Base-by-base conservation (phyloP, 768 basidiomycete genomes). In the Mrakia gelida region DNA sequence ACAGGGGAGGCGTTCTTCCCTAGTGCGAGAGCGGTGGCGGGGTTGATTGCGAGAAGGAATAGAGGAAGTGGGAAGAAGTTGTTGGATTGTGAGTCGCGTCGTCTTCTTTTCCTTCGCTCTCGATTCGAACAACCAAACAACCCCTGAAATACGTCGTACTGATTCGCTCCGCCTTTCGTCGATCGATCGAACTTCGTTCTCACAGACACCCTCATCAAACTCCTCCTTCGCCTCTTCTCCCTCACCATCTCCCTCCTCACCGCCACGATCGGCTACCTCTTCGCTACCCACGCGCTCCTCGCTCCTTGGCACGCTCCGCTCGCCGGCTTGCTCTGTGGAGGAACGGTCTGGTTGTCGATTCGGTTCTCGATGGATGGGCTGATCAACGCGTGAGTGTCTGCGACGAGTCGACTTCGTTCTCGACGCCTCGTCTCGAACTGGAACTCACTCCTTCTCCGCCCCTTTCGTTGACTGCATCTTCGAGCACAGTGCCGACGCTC, bases 301-400 rank as follows among this genome's bases (percentile, higher is more conserved):
- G 89, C 90, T 34, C 92, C 93, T 0, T 52, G 62, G 30, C 88
- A 91, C 81, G 92, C 93, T 0, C 86, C 94, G 11, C 87, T 90
- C 18, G 91, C 92, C 30, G 89, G 92, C 0, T 80, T 95, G 23
- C 86, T 95, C 5, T 91, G 91, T 32, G 94, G 91, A 4, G 90
- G 89, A 15, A 89, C 93, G 26, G 92, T 92, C 0, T 92, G 91
- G 8, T 86, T 95, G 30, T 92, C 94, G 45, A 91, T 92, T 0
- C 82, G 92, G 83, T 94, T 94, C 81, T 93, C 92, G 80, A 89
- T 92, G 10, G 92, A 92, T 6, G 86, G 94, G 7, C 89, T 95
- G 56, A 89, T 89, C 80, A 94, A 96, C 84, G 88, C 88, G 89
- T 90, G 81, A 85, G 89, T 85, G n/a, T 10, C 26, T 32, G 9